phyloP scores from a whole-genome alignment of 495 filamentous ascomycete species.

The Clohesyomyces aquaticus region DNA sequence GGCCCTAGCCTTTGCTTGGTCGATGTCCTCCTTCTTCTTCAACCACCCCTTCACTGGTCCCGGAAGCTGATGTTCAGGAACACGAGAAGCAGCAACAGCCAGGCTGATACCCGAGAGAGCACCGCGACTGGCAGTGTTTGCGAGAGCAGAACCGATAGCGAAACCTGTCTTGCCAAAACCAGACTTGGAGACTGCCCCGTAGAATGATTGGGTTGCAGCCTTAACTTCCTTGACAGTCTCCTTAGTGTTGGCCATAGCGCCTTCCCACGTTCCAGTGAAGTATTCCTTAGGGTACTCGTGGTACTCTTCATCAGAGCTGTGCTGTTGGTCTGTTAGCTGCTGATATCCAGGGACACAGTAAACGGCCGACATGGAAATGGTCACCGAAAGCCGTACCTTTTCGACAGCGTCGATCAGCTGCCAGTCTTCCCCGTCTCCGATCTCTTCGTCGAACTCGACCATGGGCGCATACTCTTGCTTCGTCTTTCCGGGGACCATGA shows the following conservation, averaged over 20 bases:
- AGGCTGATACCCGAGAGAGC: too few species aligned
- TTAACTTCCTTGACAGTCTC: background rate
- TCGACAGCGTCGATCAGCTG: too few species aligned
- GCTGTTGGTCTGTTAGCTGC: background rate
- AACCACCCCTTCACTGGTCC: background rate
- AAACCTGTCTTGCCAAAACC: conserved; percentile 10
- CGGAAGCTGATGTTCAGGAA: background rate
- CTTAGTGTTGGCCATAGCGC: background rate
- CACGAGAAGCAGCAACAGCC: background rate
- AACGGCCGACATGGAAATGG: too few species aligned
- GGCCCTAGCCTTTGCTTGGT: conserved; percentile 10
- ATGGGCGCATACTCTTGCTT: too few species aligned
- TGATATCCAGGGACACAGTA: background rate
- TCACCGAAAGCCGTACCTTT: too few species aligned
- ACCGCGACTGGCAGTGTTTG: conserved; percentile 13
- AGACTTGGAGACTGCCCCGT: background rate
- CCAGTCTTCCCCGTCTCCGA: too few species aligned
- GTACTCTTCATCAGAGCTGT: background rate
- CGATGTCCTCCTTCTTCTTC: conserved; percentile 14
- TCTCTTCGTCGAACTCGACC: too few species aligned
- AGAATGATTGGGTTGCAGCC: background rate
- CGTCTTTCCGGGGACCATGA: too few species aligned
- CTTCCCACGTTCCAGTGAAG: conserved; percentile 17
- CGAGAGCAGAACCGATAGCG: conserved; percentile 12
- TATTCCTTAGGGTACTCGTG: background rate